Percentiles rank a stretch among this genome's conserved stretches.
Evolutionary conservation across 768 basidiomycete genomes (phyloP).

Genomic region (Tylopilus intermedius): DNA sequence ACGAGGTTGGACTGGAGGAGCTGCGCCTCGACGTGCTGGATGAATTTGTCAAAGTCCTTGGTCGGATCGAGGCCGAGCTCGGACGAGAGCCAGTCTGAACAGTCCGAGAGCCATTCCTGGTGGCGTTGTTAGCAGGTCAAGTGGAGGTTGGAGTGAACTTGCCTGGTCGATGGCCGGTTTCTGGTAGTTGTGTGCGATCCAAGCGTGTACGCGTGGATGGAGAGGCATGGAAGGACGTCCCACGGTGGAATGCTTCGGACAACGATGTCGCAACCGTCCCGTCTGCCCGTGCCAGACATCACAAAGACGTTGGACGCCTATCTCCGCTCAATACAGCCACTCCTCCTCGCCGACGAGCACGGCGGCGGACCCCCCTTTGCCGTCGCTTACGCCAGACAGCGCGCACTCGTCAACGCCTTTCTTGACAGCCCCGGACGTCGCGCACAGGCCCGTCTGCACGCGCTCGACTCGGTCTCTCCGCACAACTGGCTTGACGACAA

Average conservation of each 20-base stretch:
- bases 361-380: slow-evolving; percentile 48
- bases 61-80: slow-evolving; percentile 45
- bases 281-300: slow-evolving; percentile 80
- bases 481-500: slow-evolving; percentile 94
- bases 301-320: slow-evolving; percentile 72
- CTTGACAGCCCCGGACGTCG: slow-evolving; percentile 7
- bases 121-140: neutral
- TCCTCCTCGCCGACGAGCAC: slow-evolving; percentile 70
- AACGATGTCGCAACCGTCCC: slow-evolving; percentile 41
- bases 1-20: slow-evolving; percentile 66
- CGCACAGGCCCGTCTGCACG: slow-evolving; percentile 37
- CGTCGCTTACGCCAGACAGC: slow-evolving; percentile 19
- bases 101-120: slow-evolving; percentile 74
- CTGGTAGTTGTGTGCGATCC: slow-evolving; percentile 53
- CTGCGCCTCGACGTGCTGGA: slow-evolving; percentile 55
- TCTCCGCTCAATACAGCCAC: slow-evolving; percentile 69
- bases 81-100: slow-evolving; percentile 57
- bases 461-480: slow-evolving; percentile 77
- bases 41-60: slow-evolving; percentile 47
- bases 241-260: slow-evolving; percentile 15
- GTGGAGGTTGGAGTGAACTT: slow-evolving; percentile 11
- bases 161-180: slow-evolving; percentile 63
- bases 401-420: slow-evolving; percentile 16
- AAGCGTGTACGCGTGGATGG: slow-evolving; percentile 38
- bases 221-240: slow-evolving; percentile 20